Conservation (phyloP, 2,329 filamentous ascomycete genomes). For the Apiospora rasikravindrae region DNA sequence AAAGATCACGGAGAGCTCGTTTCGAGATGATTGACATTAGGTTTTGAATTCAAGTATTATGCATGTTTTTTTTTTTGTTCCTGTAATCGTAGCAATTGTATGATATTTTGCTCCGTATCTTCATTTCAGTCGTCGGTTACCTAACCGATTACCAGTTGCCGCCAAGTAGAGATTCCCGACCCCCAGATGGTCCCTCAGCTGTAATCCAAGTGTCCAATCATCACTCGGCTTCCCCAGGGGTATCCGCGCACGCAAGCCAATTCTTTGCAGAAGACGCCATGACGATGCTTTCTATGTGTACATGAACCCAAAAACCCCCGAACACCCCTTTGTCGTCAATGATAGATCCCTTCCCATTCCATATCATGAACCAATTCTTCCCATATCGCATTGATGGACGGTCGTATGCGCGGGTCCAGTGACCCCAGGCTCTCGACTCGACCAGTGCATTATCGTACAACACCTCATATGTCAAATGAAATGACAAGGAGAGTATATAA, state of each 20-base stretch:
- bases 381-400: constrained; percentile 19
- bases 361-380: constrained; percentile 23
- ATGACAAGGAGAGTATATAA: constrained; percentile 18
- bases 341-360: constrained; percentile 13
- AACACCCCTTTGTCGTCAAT: constrained; percentile 26
- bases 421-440: constrained; percentile 21
- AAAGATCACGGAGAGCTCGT: not conserved
- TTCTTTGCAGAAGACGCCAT: constrained; percentile 35
- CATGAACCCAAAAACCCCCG: constrained; percentile 29
- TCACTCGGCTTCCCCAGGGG: constrained; percentile 33
- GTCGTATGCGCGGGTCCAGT: constrained; percentile 23
- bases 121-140: constrained; percentile 21
- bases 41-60: not conserved
- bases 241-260: constrained; percentile 37
- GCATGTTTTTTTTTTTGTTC: not conserved
- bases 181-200: constrained; percentile 8
- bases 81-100: constrained; percentile 2
- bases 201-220: constrained; percentile 13
- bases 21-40: not conserved
- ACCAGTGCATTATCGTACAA: constrained; percentile 22
- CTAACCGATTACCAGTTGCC: constrained; percentile 24
- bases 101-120: not conserved
- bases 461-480: constrained; percentile 9
- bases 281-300: constrained; percentile 37
- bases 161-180: constrained; percentile 16